Conservation (phyloP, 73 alveolate species). For the Uronychia binucleata region DNA sequence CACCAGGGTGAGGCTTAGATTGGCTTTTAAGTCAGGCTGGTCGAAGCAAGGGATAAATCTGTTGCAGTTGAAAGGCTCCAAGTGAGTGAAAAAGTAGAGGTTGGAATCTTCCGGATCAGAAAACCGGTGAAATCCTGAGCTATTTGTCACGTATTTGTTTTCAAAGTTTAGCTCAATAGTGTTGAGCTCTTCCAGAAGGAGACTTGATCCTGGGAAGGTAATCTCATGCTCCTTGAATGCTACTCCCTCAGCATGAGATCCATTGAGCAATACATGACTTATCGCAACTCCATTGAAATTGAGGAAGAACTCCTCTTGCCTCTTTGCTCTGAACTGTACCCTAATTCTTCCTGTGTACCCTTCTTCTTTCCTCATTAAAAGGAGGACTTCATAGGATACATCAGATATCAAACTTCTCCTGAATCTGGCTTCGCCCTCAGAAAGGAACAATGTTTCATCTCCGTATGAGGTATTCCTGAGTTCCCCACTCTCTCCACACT, state of each 20-base stretch:
- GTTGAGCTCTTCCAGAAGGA: constrained; percentile 25
- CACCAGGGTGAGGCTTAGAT: constrained; percentile 74
- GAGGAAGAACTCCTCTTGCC: constrained; percentile 40
- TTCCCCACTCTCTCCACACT: too few relatives aligned
- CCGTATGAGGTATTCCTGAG: too few relatives aligned
- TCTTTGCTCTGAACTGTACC: constrained; percentile 24
- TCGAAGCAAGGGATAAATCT: constrained; percentile 98
- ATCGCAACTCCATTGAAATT: constrained; percentile 79
- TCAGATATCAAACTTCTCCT: constrained; percentile 50
- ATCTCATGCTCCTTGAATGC: constrained; percentile 59
- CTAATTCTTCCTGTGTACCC: constrained; percentile 45
- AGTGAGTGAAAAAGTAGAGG: constrained; percentile 93
- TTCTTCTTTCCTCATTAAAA: constrained; percentile 38
- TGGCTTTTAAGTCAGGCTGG: constrained; percentile 97
- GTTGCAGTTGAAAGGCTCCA: constrained; percentile 96
- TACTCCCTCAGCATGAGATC: constrained; percentile 13
- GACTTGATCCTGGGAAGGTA: constrained; percentile 28
- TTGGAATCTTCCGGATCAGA: constrained; percentile 93
- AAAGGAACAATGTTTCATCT: too few relatives aligned
- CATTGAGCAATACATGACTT: constrained; percentile 56
- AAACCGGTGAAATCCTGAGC: constrained; percentile 94
- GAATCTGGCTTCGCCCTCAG: constrained; percentile 51
- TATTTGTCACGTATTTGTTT: constrained; percentile 79
- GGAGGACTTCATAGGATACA: constrained; percentile 54
- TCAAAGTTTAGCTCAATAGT: constrained; percentile 46